phyloP scores from a whole-genome alignment of 176 grass and related monocot species.

The Cenchrus fungigraminus region DNA sequence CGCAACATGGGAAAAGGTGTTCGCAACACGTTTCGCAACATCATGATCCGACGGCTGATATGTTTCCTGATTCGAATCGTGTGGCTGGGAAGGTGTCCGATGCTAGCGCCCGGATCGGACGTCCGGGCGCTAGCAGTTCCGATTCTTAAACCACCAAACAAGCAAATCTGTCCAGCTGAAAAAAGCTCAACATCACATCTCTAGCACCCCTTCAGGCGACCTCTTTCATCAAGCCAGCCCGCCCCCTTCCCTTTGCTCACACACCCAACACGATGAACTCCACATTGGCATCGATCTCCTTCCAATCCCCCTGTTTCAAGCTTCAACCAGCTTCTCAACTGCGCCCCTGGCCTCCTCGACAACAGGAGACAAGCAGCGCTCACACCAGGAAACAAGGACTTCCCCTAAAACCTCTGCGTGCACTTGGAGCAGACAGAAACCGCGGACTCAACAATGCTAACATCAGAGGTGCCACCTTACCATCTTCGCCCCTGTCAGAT shows the following conservation, averaged over 20 bases:
- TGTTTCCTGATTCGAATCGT: too few relatives aligned
- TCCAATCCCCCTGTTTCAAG: slow-evolving; percentile 32
- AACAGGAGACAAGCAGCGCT: slow-evolving; percentile 17
- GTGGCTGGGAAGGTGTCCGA: too few relatives aligned
- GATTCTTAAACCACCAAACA: slow-evolving; percentile 52
- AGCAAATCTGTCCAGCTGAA: slow-evolving; percentile 35
- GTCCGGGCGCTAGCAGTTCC: not conserved
- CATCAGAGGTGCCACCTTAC: slow-evolving; percentile 24
- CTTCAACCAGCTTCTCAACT: slow-evolving; percentile 7
- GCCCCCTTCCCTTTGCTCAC: slow-evolving; percentile 10
- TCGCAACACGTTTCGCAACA: too few relatives aligned
- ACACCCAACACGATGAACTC: slow-evolving; percentile 48
- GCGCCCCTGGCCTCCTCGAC: not conserved
- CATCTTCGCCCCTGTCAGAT: slow-evolving; percentile 43
- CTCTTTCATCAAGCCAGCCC: slow-evolving; percentile 28
- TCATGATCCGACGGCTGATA: too few relatives aligned
- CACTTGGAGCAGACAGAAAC: slow-evolving; percentile 24
- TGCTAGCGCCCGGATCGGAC: too few relatives aligned
- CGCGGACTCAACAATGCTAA: slow-evolving; percentile 18
- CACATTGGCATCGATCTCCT: slow-evolving; percentile 17
- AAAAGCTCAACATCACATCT: slow-evolving; percentile 29
- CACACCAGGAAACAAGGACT: slow-evolving; percentile 1
- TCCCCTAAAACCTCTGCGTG: slow-evolving; percentile 31
- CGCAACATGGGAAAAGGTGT: too few relatives aligned
- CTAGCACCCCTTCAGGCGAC: not conserved